Evolutionary conservation across 208 protist species (phyloP).

Genomic region (Trypanosoma melophagium): DNA sequence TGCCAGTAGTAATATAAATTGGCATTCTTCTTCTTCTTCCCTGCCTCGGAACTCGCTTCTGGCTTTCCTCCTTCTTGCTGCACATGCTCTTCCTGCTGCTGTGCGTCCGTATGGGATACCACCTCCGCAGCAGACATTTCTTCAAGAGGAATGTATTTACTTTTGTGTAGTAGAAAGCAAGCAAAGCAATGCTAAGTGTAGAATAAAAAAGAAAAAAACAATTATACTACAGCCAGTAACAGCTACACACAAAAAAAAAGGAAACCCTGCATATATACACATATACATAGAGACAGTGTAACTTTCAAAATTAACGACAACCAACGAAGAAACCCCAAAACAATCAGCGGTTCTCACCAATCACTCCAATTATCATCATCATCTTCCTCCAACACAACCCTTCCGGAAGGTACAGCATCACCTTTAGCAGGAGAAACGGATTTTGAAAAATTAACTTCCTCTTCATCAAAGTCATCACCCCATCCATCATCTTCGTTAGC

Average conservation of each 20-base stretch:
- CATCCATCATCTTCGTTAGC: constrained; percentile 24
- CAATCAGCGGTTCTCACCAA: too few species aligned
- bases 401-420: background rate
- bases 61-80: too few species aligned
- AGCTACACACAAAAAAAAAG: too few species aligned
- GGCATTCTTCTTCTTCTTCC: constrained; percentile 35
- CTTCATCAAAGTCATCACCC: constrained; percentile 34
- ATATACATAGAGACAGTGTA: too few species aligned
- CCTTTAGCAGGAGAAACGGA: background rate
- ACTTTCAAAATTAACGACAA: too few species aligned
- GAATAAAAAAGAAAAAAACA: constrained; percentile 5
- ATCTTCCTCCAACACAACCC: constrained; percentile 26
- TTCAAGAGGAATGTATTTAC: too few species aligned
- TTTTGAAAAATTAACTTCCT: constrained; percentile 17
- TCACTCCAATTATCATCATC: constrained; percentile 65
- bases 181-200: background rate
- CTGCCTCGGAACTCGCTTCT: background rate
- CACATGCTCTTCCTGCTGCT: background rate
- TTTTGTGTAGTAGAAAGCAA: too few species aligned
- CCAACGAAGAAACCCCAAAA: too few species aligned
- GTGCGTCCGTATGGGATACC: background rate
- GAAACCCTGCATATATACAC: too few species aligned
- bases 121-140: background rate
- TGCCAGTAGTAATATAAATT: constrained; percentile 91
- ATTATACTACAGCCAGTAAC: too few species aligned